Evolutionary conservation across 2,329 filamentous ascomycete species (phyloP).

Genomic region (Raffaelea ambrosiae): DNA sequence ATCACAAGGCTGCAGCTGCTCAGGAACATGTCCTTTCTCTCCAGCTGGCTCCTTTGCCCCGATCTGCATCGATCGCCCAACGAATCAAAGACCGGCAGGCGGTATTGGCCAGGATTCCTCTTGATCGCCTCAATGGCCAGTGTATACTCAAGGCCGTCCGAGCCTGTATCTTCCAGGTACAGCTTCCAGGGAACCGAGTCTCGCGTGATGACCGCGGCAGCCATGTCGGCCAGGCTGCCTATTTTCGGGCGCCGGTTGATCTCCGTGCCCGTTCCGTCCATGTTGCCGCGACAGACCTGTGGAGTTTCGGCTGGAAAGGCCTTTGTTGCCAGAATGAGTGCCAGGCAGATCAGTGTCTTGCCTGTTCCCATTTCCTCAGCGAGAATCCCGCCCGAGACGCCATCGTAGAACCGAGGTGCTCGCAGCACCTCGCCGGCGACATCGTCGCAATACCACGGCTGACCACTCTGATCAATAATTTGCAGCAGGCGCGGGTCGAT

Average conservation of each 20-base stretch:
- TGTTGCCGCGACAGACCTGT: slow-evolving; percentile 39
- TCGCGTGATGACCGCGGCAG: slow-evolving; percentile 56
- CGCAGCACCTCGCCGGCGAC: slow-evolving; percentile 52
- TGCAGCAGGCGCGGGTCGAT: slow-evolving; percentile 66
- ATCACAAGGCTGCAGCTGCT: slow-evolving; percentile 67
- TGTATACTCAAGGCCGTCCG: slow-evolving; percentile 39
- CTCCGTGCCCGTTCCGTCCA: slow-evolving; percentile 15
- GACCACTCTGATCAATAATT: slow-evolving; percentile 45
- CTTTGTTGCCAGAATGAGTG: slow-evolving; percentile 67
- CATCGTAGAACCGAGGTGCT: slow-evolving; percentile 66
- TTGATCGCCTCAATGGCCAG: slow-evolving; percentile 48
- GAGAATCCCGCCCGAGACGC: slow-evolving; percentile 65
- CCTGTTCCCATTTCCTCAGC: slow-evolving; percentile 77
- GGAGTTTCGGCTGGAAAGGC: slow-evolving; percentile 60
- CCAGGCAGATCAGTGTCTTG: slow-evolving; percentile 80
- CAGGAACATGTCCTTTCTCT: slow-evolving; percentile 47
- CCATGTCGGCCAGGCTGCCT: slow-evolving; percentile 66
- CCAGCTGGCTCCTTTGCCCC: slow-evolving; percentile 17
- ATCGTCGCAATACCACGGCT: slow-evolving; percentile 60
- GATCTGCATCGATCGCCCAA: background rate
- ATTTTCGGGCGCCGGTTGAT: slow-evolving; percentile 34
- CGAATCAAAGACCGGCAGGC: slow-evolving; percentile 19
- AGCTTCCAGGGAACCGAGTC: slow-evolving; percentile 62
- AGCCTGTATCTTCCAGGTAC: slow-evolving; percentile 42
- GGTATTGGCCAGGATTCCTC: slow-evolving; percentile 51